Base-by-base conservation (phyloP, 371 early-diverging fungal species). In the Haplosporangium sp. region DNA sequence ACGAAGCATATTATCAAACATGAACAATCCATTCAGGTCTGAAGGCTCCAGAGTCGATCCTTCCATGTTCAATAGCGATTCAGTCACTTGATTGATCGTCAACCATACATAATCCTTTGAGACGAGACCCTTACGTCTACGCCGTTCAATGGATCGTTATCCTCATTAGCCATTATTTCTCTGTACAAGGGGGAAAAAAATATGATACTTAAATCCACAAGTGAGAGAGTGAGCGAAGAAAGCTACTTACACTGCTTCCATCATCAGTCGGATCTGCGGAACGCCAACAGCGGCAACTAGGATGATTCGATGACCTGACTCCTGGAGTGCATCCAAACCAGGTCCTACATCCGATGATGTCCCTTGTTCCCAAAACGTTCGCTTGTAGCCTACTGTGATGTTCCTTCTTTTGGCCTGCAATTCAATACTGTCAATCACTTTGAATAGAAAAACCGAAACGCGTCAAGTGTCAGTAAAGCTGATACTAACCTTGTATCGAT, bases 1-100 rank as follows among this genome's bases (percentile, higher is more conserved):
- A 0, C 83, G 64, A 13, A 89, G 80, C 89, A 87, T 86, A 48
- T 83, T 86, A 62, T 86, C 86, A 70, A 89, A 87, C 80, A 86
- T 79, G 55, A 89, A 84, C 5, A 89, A 43, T 0, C 89, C 89
- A 50, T 82, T 86, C 45, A 84, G 83, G 29, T 75, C 70, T 42
- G 56, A 46, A 13, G 75, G 65, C 41, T 65, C 66, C 38, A 75
- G 41, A 2, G 61, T 23, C 16, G 71, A 55, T 23, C 67, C 67
- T 0, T 64, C 68, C 59, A 61, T 56, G 2, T 60, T 50, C 20
- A 73, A 45, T 16, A 87, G 63, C 20, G 80, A 68, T 8, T 76
- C 67, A 0, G 81, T 77, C 38, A 82, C 73, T 43, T 87, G 84
- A 5, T 83, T 84, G 65, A 86, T 83, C 10, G 86, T 59, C 13